Base-by-base conservation (phyloP, 2,329 filamentous ascomycete species). In the Albophoma yamanashiensis region DNA sequence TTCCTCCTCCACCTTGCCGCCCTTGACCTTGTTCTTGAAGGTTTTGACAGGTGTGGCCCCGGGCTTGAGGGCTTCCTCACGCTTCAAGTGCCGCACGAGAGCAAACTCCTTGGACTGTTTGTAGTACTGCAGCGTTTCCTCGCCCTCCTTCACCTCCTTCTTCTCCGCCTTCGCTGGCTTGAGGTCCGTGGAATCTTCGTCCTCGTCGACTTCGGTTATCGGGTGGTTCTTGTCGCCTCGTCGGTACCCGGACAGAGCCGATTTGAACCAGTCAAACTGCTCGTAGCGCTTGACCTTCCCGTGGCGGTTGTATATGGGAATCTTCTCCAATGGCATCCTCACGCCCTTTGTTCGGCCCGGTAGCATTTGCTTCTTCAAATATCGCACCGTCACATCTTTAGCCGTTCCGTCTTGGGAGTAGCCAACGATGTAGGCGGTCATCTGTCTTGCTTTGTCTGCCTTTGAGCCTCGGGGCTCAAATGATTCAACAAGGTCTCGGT, bases 341-440 rank as follows among this genome's bases (percentile, higher is more conserved):
- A 87, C 82, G 4, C 92, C 91, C 70, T 96, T 97, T 0, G 93
- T 96, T 65, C 92, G 89, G 4, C 94, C 93, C 0, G 94, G 94
- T 70, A 92, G 86, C 58, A 88, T 82, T 60, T 89, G 89, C 27
- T 88, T 85, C 67, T 88, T 92, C 9, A 99, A 77, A 71, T 99
- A 99, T 36, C 94, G 84, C 14, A 94, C 87, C 0, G 94, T 99
- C 20, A 99, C 89, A 70, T 99, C 94, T 71, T 97, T 97, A 15
- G 91, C 92, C 0, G 91, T 92, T 2, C 90, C 91, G 69, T 97
- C 92, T 3, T 84, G 75, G 0, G 89, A 91, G 73, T 89, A 91
- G 0, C 89, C 92, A 25, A 97, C 79, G 2, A 96, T 83, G 68
- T 99, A 99, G 55, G 90, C 89, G 68, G 96, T 91, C 15, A 96